Percentiles rank a stretch among this genome's conserved stretches.
Evolutionary conservation across 106 monocot genomes (phyloP).

Genomic region (Ottelia alismoides): DNA sequence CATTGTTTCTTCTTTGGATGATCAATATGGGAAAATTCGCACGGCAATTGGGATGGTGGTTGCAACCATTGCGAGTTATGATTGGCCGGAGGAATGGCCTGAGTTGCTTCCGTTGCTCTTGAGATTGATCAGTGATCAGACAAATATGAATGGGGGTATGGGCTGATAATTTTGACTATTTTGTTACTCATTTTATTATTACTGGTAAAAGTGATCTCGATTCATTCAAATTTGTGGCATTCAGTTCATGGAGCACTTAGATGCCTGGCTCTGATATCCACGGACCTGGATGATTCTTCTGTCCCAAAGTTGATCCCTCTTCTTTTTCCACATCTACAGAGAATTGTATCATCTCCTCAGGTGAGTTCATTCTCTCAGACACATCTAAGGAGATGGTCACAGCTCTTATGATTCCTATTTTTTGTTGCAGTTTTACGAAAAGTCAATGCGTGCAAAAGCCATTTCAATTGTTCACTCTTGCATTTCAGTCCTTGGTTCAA

Average conservation of each 20-base stretch:
- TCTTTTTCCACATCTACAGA: constrained; percentile 65
- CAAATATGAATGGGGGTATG: constrained; percentile 74
- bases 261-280: constrained; percentile 72
- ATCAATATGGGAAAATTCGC: constrained; percentile 71
- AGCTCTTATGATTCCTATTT: no score
- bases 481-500: constrained; percentile 70
- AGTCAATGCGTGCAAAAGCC: constrained; percentile 73
- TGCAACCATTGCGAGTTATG: constrained; percentile 69
- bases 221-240: no score
- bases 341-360: constrained; percentile 62
- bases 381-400: no score
- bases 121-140: constrained; percentile 57
- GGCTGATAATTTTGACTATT: no score
- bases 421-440: constrained; percentile 93
- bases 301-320: constrained; percentile 70
- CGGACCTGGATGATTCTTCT: constrained; percentile 74
- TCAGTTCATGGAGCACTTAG: constrained; percentile 88
- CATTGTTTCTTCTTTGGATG: constrained; percentile 64
- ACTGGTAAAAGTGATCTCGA: no score
- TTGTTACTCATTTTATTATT: no score
- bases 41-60: constrained; percentile 87
- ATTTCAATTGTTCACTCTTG: constrained; percentile 80
- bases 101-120: constrained; percentile 82
- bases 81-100: constrained; percentile 98
- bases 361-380: no score